Evolutionary conservation across 768 basidiomycete genomes (phyloP), one percentile per base, ranked within the genome.

Genomic region (Pisolithus microcarpus): DNA sequence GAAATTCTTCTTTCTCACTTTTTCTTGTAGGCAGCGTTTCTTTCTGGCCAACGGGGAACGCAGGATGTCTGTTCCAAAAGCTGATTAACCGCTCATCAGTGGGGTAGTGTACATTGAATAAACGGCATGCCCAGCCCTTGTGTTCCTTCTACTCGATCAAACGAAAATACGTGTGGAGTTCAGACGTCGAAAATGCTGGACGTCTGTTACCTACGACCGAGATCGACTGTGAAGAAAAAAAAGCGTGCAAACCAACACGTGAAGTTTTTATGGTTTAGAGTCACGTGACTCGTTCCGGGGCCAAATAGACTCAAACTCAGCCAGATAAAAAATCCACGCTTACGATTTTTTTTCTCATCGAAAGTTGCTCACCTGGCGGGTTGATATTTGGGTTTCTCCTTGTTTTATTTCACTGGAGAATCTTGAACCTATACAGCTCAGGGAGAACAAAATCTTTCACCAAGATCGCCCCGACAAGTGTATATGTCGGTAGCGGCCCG

Each of bases 81-180:
- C 82, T 84, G 84, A 86, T 86, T 85, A 79, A 75, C 81, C 84
- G 73, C 73, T 62, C 69, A 61, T 73, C 72, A 80, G 67, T 66
- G 77, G 13, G 56, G 61, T 56, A 56, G 58, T 54, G 58, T 43
- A 24, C 28, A 61, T 53, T 61, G 61, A 75, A 76, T 64, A 71
- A 75, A 78, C 75, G 80, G 76, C 81, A 85, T 83, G 84, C 84
- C 84, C 83, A 85, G 82, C 69, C 72, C 71, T 60, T 74, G 78
- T 53, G 52, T 52, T 73, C 58, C 47, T 54, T 82, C 73, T 82
- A 60, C 80, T 79, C 81, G 73, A 68, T 63, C 54, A 53, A 65
- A 16, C 45, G 63, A 55, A 52, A 44, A 26, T 44, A 54, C 56
- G 18, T 36, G 48, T 44, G 10, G 38, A 51, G 58, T 55, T 53